Conservation (phyloP, 2,329 filamentous ascomycete genomes). For the Scopulariopsis brevicaulis region DNA sequence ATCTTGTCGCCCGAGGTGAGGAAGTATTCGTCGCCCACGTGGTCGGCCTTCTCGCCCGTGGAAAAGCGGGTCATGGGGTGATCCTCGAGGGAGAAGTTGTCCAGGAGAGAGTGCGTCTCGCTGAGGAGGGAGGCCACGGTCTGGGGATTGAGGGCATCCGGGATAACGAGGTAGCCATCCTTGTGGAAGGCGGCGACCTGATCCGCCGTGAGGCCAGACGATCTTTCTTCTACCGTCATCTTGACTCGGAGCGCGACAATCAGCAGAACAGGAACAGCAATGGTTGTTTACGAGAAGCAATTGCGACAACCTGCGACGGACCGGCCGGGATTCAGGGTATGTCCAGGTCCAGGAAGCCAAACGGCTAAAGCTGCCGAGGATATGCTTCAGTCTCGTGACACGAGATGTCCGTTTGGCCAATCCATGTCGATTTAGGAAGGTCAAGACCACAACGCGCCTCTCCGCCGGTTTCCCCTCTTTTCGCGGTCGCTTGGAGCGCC, state of each 20-base stretch:
- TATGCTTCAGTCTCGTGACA: background rate
- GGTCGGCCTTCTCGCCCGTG: conserved; percentile 62
- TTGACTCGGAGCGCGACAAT: background rate
- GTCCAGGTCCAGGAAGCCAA: background rate
- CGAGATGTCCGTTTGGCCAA: background rate
- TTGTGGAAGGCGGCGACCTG: conserved; percentile 64
- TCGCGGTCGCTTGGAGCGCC: background rate
- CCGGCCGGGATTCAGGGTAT: background rate
- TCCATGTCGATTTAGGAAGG: background rate
- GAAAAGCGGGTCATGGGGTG: conserved; percentile 94
- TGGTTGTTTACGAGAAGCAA: background rate
- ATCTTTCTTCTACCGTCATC: background rate
- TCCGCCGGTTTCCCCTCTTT: background rate
- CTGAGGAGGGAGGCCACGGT: conserved; percentile 58
- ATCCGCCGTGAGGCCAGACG: conserved; percentile 50
- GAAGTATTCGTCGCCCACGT: conserved; percentile 94
- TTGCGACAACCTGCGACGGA: background rate
- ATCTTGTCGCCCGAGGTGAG: conserved; percentile 81
- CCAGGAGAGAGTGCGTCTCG: conserved; percentile 66
- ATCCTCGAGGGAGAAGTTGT: conserved; percentile 62
- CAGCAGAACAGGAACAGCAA: background rate
- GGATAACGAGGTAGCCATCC: conserved; percentile 87
- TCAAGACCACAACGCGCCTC: background rate
- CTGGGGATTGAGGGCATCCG: conserved; percentile 55
- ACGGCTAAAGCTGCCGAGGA: background rate